Evolutionary conservation across 1,284 basidiomycete species (phyloP), one percentile per base, ranked within the genome.

Genomic region (Phylloporus sp.): DNA sequence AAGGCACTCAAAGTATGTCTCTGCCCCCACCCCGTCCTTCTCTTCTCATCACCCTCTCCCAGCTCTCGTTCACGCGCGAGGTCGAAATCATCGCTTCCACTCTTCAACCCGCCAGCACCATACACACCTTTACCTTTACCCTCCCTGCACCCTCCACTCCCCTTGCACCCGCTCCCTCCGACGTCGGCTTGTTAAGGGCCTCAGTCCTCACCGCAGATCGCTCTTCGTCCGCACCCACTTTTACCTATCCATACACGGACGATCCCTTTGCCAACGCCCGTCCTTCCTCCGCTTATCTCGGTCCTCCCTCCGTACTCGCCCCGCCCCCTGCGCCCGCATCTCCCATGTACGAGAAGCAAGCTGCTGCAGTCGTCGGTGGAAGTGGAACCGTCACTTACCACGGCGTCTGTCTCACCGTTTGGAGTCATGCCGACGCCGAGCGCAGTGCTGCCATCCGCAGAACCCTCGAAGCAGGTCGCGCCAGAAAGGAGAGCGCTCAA

Each of bases 71-170:
- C 77, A 90, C 94, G 29, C 90, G 93, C 60, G 95, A 96, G 79
- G 93, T 98, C 56, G 96, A 98, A 75, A 92, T 98, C 66, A 91
- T 98, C 74, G 93, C 95, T 22, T 95, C 95, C 20, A 94, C 93
- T 1, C 84, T 96, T 12, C 92, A 96, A 69, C 95, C 95, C 6
- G 90, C 94, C 2, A 94, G 93, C 24, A 97, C 95, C 22, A 91
- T 95, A 54, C 95, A 98, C 78, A 92, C 90, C 1, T 98, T 98
- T 78, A 92, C 93, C 6, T 98, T 98, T 72, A 89, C 83, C 32
- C 84, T 92, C 63, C 90, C 90, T 59, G 87, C 90, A 18, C 88
- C 90, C 18, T 86, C 81, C 64, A 93, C 88, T 5, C 90, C 87
- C 40, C 83, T 89, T 50, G 90, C 87, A 13, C 87, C 89, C 13